These are phyloP conservation scores for Chaetomium tenue DNA, from an alignment of 495 filamentous ascomycete species.

Conservation along the genomic window DNA sequence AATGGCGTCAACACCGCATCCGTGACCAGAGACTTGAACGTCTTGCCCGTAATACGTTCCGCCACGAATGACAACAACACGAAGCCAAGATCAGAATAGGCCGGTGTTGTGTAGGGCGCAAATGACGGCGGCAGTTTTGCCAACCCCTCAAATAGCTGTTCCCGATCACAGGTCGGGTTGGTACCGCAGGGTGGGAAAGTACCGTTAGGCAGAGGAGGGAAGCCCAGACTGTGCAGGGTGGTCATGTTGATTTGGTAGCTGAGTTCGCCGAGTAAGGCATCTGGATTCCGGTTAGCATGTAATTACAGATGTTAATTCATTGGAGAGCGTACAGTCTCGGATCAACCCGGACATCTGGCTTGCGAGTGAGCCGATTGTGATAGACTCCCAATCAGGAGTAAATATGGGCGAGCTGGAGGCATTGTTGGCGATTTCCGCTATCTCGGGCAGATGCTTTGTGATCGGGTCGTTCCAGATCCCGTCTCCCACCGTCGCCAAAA, in stretches of 20 bases:
- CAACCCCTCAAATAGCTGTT: slow-evolving; percentile 43
- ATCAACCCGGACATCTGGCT: slow-evolving; percentile 54
- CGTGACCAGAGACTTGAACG: slow-evolving; percentile 41
- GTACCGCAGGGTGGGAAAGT: slow-evolving; percentile 49
- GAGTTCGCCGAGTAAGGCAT: slow-evolving; percentile 42
- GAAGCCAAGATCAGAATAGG: slow-evolving; percentile 44
- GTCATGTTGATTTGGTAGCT: slow-evolving; percentile 38
- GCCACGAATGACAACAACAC: slow-evolving; percentile 41
- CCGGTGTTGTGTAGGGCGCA: slow-evolving; percentile 37
- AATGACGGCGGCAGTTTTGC: slow-evolving; percentile 40
- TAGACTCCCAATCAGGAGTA: slow-evolving; percentile 51
- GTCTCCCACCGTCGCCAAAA: slow-evolving; percentile 42
- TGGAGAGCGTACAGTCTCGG: slow-evolving; percentile 39
- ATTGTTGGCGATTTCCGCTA: slow-evolving; percentile 40
- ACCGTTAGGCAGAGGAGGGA: slow-evolving; percentile 39
- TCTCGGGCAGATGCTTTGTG: slow-evolving; percentile 56
- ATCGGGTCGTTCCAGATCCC: slow-evolving; percentile 40
- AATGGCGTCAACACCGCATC: slow-evolving; percentile 44
- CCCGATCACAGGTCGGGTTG: slow-evolving; percentile 39
- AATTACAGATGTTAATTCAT: not conserved
- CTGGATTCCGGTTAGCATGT: slow-evolving; percentile 24
- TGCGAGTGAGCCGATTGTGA: slow-evolving; percentile 55
- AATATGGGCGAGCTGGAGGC: slow-evolving; percentile 36
- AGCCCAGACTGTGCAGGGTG: slow-evolving; percentile 31
- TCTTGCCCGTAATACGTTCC: slow-evolving; percentile 40